Evolutionary conservation across 345 rosid species (phyloP).

Genomic region (Sonneratia alba): DNA sequence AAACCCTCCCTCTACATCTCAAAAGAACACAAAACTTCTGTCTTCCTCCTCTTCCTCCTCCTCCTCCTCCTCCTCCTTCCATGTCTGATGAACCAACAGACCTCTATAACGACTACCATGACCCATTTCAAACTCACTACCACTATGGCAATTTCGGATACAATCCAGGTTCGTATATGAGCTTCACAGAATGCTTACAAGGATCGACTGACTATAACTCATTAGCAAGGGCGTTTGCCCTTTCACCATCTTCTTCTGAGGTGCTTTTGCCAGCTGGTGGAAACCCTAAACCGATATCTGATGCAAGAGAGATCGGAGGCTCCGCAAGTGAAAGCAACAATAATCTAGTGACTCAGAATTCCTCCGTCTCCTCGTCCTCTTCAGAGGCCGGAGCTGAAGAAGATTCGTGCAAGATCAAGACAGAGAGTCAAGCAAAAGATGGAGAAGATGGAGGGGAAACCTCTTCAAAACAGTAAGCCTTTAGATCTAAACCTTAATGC

Average conservation of each 20-base stretch:
- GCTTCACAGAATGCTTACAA: constrained; percentile 50
- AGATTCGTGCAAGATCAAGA: constrained; percentile 37
- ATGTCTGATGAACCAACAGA: constrained; percentile 73
- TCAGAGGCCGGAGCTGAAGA: constrained; percentile 59
- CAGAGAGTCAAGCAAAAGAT: constrained; percentile 24
- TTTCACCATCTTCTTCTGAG: constrained; percentile 43
- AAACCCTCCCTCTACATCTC: constrained; percentile 2
- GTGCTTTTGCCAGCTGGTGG: constrained; percentile 37
- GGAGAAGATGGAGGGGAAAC: constrained; percentile 34
- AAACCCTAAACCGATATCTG: constrained; percentile 10
- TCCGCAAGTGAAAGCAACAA: constrained; percentile 17
- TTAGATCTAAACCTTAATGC: constrained; percentile 17
- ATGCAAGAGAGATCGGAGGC: constrained; percentile 14
- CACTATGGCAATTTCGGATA: constrained; percentile 10
- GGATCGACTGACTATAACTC: constrained; percentile 45
- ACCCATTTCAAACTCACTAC: constrained; percentile 20
- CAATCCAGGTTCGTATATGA: constrained; percentile 37
- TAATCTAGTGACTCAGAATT: constrained; percentile 30
- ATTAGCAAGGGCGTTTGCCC: constrained; percentile 38
- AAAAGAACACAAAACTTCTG: background rate
- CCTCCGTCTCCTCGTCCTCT: constrained; percentile 54
- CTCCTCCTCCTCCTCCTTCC: constrained; percentile 14
- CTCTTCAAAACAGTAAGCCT: constrained; percentile 43
- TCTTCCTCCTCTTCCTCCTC: constrained; percentile 7
- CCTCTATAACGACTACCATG: constrained; percentile 36